Conservation (phyloP, 2,329 filamentous ascomycete genomes). For the Allantophomopsis cytisporea region DNA sequence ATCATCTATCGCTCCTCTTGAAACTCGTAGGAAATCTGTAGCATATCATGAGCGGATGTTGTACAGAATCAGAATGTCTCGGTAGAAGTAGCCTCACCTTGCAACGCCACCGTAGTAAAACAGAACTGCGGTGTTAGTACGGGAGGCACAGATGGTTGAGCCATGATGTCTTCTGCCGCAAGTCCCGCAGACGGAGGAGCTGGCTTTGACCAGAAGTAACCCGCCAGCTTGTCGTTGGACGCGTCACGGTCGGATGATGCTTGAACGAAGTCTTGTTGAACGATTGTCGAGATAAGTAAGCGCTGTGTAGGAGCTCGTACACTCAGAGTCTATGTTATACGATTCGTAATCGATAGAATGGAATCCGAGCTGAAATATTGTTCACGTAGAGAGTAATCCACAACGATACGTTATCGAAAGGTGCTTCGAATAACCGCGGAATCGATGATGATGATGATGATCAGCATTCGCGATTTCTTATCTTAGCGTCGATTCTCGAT, state of each 20-base stretch:
- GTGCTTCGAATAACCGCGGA: too few species aligned
- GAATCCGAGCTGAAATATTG: too few species aligned
- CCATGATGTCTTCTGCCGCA: conserved; percentile 11
- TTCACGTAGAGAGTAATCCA: too few species aligned
- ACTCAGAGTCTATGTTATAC: too few species aligned
- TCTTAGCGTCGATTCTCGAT: conserved; percentile 2
- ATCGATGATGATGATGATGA: neutral
- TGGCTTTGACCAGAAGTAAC: conserved; percentile 15
- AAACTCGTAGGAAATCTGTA: conserved; percentile 79
- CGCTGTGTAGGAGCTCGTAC: too few species aligned
- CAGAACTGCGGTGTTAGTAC: conserved; percentile 62
- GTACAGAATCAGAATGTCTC: neutral
- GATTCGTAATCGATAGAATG: too few species aligned
- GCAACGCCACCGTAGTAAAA: conserved; percentile 54
- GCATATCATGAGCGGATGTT: conserved; percentile 1
- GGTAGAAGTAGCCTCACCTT: conserved; percentile 36
- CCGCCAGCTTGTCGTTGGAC: conserved; percentile 13
- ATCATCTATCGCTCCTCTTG: conserved; percentile 77
- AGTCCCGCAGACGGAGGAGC: conserved; percentile 6
- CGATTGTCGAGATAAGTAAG: too few species aligned
- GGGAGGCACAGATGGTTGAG: conserved; percentile 23
- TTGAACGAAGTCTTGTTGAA: too few species aligned
- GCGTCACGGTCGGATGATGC: neutral
- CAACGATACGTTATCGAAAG: too few species aligned
- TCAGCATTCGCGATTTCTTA: conserved; percentile 1